Base-by-base conservation (phyloP, 2,329 filamentous ascomycete genomes). In the Lasiodiplodia gonubiensis region DNA sequence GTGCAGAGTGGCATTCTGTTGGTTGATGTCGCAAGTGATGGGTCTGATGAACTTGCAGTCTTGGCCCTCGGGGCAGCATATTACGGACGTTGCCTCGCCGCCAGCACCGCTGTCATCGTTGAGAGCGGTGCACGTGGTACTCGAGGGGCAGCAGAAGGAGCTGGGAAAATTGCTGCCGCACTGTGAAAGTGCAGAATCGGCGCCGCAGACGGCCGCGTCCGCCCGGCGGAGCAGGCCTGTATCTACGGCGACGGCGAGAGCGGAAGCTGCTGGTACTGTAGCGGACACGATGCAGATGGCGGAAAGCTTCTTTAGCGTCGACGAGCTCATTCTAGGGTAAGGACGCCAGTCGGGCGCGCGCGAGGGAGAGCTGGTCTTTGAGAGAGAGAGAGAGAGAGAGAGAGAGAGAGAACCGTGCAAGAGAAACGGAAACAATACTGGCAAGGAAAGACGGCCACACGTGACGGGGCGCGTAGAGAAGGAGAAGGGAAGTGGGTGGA, bases 51-150 rank as follows among this genome's bases (percentile, higher is more conserved):
- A 81, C n/a, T 79, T 71, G 80, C 91, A 94, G 72, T 83, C 81
- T 35, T 72, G 73, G 42, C 83, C 86, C 1, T 77, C 70, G 1
- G 90, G 90, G 74, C 91, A 94, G 81, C 91, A 94, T 59, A 93
- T 80, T 16, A 89, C 84, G 0, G 90, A 91, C n/a, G 57, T 55
- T n/a, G 66, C 37, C n/a, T 39, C 30, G 12, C 51, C 51, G 14
- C 39, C 49, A 6, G 89, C 89, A 53, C 83, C 80, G n/a, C 81
- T 86, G 12, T 89, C 89, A 54, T 77, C 77, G 73, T 82, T 80
- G 55, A 93, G 84, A 1, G 83, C 72, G 49, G 87, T 80, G 78
- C 91, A 94, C 2, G 75, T 82, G 7, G 83, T 80, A 21, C 76
- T 78, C 33, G 78, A 69, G 3, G 84, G 78, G 74, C 91, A 94